Evolutionary conservation across 805 yeast species (phyloP), one percentile per base, ranked within the genome.

Genomic region (Teunomyces stri): DNA sequence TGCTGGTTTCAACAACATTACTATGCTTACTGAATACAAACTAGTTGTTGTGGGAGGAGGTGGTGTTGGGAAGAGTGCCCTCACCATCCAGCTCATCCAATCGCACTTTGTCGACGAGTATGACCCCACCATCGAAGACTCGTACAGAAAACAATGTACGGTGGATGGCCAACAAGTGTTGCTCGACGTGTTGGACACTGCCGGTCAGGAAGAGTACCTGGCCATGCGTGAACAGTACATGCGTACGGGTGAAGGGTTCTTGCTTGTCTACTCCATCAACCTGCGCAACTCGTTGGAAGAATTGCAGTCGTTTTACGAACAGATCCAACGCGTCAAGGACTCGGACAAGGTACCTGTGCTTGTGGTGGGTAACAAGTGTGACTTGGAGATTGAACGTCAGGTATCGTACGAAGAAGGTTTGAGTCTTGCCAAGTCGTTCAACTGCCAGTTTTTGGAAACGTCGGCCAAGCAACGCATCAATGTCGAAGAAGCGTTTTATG

Each of bases 31-130:
- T 66, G 97, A 91, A 68, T 92, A 84, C 66, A 90, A 95, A 64
- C 71, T 94, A 50, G 99, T 94, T 4, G 97, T 92, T 39, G 97
- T 92, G 47, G 99, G 98, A 47, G 97, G 97, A 34, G 98, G 98
- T 63, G 97, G 97, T 70, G 99, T 94, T 47, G 99, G 99, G 70
- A 94, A 94, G 68, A 86, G 96, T 20, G 98, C 99, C 5, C 74
- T 94, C 53, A 94, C 99, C 22, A 94, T 94, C 54, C 96, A 94
- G 68, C 78, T 94, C 61, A 90, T 94, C 46, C 98, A 92, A 66
- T 82, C 90, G 30, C 97, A 91, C 60, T 94, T 94, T 62, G 96
- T 92, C 28, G 97, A 91, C 66, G 99, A 94, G 65, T 94, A 94
- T 61, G 99, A 94, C 69, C 99, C 99, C 7, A 94, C 99, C 9